phyloP scores from a whole-genome alignment of 2,329 filamentous ascomycete genomes.

The Sarocladium oryzae region DNA sequence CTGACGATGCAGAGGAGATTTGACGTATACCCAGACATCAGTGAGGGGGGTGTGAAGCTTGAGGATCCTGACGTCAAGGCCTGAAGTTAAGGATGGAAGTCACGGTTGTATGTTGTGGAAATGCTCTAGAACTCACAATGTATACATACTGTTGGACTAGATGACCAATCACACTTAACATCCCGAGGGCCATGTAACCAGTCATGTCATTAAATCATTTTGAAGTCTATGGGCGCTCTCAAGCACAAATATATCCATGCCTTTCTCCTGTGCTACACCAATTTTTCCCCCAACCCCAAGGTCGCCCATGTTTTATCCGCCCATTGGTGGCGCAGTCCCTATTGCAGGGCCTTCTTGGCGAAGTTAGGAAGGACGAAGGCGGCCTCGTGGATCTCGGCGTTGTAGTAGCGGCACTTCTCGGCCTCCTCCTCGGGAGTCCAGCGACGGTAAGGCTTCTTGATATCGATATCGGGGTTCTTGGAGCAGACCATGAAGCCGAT shows the following conservation, averaged over 20 bases:
- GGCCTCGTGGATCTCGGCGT: conserved; percentile 91
- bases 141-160: conserved; percentile 1
- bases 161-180: neutral
- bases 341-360: conserved; percentile 69
- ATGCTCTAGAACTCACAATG: neutral
- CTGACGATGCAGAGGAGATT: conserved; percentile 80
- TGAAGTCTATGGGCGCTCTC: conserved; percentile 2
- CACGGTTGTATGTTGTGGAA: neutral
- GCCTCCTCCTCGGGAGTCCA: conserved; percentile 87
- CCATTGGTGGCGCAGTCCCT: conserved; percentile 19
- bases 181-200: neutral
- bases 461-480: conserved; percentile 82
- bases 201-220: conserved; percentile 7
- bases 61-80: conserved; percentile 21
- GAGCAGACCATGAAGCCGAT: conserved; percentile 99
- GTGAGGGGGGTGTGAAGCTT: conserved; percentile 44
- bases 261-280: no score
- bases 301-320: neutral
- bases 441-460: conserved; percentile 75
- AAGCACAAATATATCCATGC: neutral
- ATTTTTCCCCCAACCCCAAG: no score
- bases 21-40: conserved; percentile 92
- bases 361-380: conserved; percentile 92
- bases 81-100: neutral
- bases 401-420: conserved; percentile 94